A percentile compares a stretch with the other conserved stretches of the same genome.
phyloP scores from a whole-genome alignment of 2,329 filamentous ascomycete genomes.

The Penicillium sp. region DNA sequence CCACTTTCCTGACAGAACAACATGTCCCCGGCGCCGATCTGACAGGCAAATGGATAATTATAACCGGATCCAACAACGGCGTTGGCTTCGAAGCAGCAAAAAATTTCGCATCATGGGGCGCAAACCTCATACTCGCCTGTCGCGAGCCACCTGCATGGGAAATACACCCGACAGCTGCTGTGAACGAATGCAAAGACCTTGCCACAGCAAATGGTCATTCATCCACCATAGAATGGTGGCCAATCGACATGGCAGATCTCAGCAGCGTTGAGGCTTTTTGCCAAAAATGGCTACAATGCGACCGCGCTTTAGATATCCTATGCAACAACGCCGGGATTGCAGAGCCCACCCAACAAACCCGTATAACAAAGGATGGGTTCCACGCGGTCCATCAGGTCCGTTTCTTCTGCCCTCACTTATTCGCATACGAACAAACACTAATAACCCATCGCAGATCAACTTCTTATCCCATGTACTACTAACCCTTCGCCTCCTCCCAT shows the following conservation, averaged over 20 bases:
- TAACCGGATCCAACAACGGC: constrained; percentile 17
- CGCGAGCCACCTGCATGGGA: constrained; percentile 16
- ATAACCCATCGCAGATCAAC: constrained; percentile 8
- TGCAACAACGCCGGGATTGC: constrained; percentile 17
- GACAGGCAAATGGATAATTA: constrained; percentile 16
- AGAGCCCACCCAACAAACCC: not conserved
- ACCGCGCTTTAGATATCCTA: constrained; percentile 13
- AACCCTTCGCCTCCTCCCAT: constrained; percentile 16
- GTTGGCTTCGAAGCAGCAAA: constrained; percentile 17
- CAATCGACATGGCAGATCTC: constrained; percentile 15
- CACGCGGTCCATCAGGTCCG: constrained; percentile 14
- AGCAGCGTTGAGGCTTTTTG: constrained; percentile 13
- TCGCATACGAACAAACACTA: not conserved
- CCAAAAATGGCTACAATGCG: constrained; percentile 9
- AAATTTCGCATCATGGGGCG: constrained; percentile 15
- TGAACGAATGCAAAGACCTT: constrained; percentile 8
- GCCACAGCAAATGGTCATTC: constrained; percentile 7
- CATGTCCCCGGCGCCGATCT: constrained; percentile 7
- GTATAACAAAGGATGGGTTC: constrained; percentile 15
- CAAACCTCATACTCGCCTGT: constrained; percentile 19
- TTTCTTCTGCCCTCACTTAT: not conserved
- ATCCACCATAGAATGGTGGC: constrained; percentile 15
- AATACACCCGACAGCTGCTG: constrained; percentile 8
- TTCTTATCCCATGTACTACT: constrained; percentile 16
- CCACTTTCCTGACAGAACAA: not conserved